Conservation (phyloP, 139 green algal species). For the Chlamydomonas sp. region DNA sequence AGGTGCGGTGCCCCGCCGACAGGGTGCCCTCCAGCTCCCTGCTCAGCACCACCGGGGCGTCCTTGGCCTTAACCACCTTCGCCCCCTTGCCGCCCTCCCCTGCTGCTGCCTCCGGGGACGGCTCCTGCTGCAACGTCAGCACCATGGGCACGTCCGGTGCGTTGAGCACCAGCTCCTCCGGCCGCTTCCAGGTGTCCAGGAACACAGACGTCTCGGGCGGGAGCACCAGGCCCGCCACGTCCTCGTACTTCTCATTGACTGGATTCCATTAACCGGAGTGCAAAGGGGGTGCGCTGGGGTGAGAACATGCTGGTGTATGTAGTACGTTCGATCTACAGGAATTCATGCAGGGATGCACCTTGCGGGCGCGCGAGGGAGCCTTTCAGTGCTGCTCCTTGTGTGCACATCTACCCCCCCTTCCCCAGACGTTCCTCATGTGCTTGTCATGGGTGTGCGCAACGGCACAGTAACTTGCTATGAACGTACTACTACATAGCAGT, state of each 20-base stretch:
- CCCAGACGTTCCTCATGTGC: too few species aligned
- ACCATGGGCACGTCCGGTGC: constrained; percentile 64
- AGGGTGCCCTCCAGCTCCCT: constrained; percentile 59
- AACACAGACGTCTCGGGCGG: constrained; percentile 58
- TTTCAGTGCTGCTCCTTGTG: too few species aligned
- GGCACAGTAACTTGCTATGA: too few species aligned
- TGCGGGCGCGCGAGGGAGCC: too few species aligned
- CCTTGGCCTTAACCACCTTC: neutral
- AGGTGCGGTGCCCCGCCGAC: constrained; percentile 63
- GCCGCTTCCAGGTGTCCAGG: constrained; percentile 78
- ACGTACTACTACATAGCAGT: neutral
- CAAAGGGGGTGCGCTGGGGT: too few species aligned
- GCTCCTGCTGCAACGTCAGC: neutral
- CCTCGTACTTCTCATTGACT: constrained; percentile 68
- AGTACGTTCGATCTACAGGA: too few species aligned
- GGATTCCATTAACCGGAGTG: neutral
- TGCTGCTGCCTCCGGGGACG: neutral
- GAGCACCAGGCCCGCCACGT: constrained; percentile 56
- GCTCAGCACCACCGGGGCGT: constrained; percentile 1
- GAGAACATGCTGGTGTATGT: too few species aligned
- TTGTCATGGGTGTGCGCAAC: too few species aligned
- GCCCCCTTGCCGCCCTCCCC: neutral
- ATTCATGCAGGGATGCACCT: too few species aligned
- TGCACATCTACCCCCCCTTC: too few species aligned
- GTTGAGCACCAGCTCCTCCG: constrained; percentile 69